Conservation (phyloP, 441 rosid genomes). For the Mallotus repandus region DNA sequence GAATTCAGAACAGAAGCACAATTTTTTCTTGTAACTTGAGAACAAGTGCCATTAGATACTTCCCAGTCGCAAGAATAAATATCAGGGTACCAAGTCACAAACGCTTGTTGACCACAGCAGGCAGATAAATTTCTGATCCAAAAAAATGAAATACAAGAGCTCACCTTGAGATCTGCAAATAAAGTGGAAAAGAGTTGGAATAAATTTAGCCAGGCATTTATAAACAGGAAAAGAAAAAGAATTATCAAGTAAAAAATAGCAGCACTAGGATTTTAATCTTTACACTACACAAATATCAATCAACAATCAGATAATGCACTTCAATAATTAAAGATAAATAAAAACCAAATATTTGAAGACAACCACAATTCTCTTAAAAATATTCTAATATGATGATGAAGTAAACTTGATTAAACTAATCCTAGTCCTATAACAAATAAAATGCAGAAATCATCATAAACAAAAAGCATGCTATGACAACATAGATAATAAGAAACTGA, state of each 20-base stretch:
- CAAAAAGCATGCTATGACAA: not conserved
- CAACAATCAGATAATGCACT: not conserved
- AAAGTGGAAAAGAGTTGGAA: slow-evolving; percentile 17
- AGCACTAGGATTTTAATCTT: not conserved
- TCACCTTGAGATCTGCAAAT: slow-evolving; percentile 63
- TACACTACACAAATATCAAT: not conserved
- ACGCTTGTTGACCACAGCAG: slow-evolving; percentile 14
- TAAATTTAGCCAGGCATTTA: not conserved
- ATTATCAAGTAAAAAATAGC: not conserved
- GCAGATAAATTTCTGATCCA: slow-evolving; percentile 21
- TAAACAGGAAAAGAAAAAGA: not conserved
- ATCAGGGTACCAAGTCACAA: slow-evolving; percentile 17
- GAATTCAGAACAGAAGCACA: not conserved
- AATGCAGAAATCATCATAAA: slow-evolving; percentile 1
- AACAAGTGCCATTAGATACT: not conserved
- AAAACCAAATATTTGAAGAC: slow-evolving; percentile 1
- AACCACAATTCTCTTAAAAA: not conserved
- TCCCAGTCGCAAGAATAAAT: not conserved
- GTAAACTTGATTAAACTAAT: not conserved
- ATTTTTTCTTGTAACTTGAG: not conserved
- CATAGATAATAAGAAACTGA: not conserved
- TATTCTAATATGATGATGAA: too few species aligned
- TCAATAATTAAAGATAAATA: slow-evolving; percentile 3
- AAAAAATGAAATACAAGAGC: slow-evolving; percentile 25
- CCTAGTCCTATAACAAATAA: not conserved